Evolutionary conservation across 2,329 filamentous ascomycete species (phyloP), one percentile per base, ranked within the genome.

Genomic region (Trichoderma sp.): DNA sequence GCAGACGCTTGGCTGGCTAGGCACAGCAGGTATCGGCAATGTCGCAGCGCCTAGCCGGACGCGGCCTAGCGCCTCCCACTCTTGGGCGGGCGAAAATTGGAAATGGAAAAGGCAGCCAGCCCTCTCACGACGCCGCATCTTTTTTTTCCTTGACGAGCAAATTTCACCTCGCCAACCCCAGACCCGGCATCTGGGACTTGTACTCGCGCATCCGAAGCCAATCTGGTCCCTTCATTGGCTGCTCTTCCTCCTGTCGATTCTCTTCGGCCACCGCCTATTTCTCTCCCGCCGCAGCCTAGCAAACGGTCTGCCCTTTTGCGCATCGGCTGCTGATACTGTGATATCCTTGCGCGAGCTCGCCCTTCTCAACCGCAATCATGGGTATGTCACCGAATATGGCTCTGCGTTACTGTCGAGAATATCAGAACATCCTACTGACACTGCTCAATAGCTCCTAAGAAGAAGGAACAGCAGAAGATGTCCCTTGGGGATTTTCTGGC

Each of bases 381-480:
- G 87, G 89, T 91, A 85, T 84, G 88, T 81, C 75, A 67, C 77
- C 79, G 69, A 72, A 76, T 77, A 75, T 35, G 31, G 31, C 33
- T 29, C 27, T 64, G 31, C 35, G 60, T 56, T 27, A 29, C 3
- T 27, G 21, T 27, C 5, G 8, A 45, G 53, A 71, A 45, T 64
- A 35, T 14, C 33, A 38, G 14, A 16, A 38, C 14, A n/a, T 14
- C 53, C 62, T 76, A 56, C 78, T 79, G 71, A 79, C 72, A 7
- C 76, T 74, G 68, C 72, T 77, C 77, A 77, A 83, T 63, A 97
- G 95, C 94, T 90, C 96, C 95, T 80, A 94, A 95, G 86, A 97
- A 97, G 89, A 94, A 95, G 89, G 93, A 97, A 87, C 90, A 91
- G 86, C 93, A 97, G 92, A 99, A 97, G 90, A 96, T 99, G 94